These are phyloP conservation scores for Codiaeum variegatum DNA, from an alignment of 441 rosid genomes.

Conservation along the genomic window DNA sequence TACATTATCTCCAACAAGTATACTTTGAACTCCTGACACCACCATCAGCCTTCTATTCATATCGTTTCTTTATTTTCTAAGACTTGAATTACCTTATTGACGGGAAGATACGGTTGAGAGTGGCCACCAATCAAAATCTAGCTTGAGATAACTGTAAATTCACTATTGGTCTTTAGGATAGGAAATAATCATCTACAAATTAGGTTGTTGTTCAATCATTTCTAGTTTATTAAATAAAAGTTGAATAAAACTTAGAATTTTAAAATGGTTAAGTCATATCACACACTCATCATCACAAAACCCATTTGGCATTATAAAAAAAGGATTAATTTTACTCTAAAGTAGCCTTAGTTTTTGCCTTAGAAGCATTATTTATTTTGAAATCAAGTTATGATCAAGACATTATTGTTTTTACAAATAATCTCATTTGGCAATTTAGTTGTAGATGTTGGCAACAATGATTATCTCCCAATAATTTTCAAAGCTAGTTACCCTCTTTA, in stretches of 20 bases:
- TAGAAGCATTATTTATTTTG: constrained; percentile 19
- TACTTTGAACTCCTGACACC: not conserved
- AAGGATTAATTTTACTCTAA: constrained; percentile 4
- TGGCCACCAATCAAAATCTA: constrained; percentile 80
- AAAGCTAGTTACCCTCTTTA: constrained; percentile 86
- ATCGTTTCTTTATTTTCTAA: not conserved
- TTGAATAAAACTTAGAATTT: too few species aligned
- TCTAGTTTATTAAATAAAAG: not conserved
- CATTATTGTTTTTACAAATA: constrained; percentile 67
- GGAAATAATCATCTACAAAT: constrained; percentile 63
- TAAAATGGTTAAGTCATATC: constrained; percentile 13
- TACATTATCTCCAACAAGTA: not conserved
- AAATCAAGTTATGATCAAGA: constrained; percentile 36
- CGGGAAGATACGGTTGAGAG: constrained; percentile 51
- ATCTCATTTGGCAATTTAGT: constrained; percentile 79
- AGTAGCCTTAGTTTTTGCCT: too few species aligned
- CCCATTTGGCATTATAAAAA: constrained; percentile 10
- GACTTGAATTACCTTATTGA: not conserved
- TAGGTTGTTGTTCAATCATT: constrained; percentile 2
- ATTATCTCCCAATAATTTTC: constrained; percentile 70
- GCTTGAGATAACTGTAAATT: constrained; percentile 69
- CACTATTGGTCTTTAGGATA: constrained; percentile 62
- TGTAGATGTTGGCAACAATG: constrained; percentile 88
- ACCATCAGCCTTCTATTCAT: not conserved
- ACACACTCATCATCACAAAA: constrained; percentile 10